phyloP scores from a whole-genome alignment of 495 filamentous ascomycete species.

The Pyronema omphalodes region DNA sequence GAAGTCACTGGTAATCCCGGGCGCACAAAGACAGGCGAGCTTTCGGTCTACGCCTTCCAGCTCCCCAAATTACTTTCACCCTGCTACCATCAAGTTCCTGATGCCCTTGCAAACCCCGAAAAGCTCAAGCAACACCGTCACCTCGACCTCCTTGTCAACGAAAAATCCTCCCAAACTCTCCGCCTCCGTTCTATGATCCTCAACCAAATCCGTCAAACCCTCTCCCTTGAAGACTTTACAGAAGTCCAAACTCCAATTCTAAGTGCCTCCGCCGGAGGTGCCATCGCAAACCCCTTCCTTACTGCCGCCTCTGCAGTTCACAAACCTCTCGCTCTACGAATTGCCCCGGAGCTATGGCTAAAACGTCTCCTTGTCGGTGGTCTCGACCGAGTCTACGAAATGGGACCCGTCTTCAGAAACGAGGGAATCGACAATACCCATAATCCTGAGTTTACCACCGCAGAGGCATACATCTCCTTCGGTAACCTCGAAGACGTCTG shows the following conservation, averaged over 20 bases:
- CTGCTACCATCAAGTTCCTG: slow-evolving; percentile 54
- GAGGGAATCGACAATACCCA: slow-evolving; percentile 87
- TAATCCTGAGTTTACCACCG: slow-evolving; percentile 92
- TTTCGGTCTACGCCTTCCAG: slow-evolving; percentile 49
- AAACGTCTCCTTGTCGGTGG: slow-evolving; percentile 83
- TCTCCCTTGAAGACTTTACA: slow-evolving; percentile 51
- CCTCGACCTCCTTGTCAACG: slow-evolving; percentile 64
- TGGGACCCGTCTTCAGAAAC: slow-evolving; percentile 85
- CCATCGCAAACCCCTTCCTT: slow-evolving; percentile 66
- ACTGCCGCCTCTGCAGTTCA: slow-evolving; percentile 52
- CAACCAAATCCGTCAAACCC: slow-evolving; percentile 52
- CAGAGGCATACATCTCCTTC: slow-evolving; percentile 88
- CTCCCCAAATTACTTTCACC: slow-evolving; percentile 57
- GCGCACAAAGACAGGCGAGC: slow-evolving; percentile 52
- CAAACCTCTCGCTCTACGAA: slow-evolving; percentile 49
- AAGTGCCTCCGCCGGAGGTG: slow-evolving; percentile 56
- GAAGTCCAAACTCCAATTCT: slow-evolving; percentile 86
- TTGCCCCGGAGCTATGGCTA: slow-evolving; percentile 89
- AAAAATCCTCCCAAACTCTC: slow-evolving; percentile 43
- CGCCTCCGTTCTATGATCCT: slow-evolving; percentile 56
- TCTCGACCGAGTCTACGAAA: slow-evolving; percentile 79
- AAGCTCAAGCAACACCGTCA: slow-evolving; percentile 50
- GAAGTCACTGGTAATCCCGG: slow-evolving; percentile 54
- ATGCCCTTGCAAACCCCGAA: slow-evolving; percentile 40
- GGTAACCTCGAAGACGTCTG: slow-evolving; percentile 63